phyloP scores from a whole-genome alignment of 2,329 filamentous ascomycete genomes.

The Pestalotiopsis sp. region DNA sequence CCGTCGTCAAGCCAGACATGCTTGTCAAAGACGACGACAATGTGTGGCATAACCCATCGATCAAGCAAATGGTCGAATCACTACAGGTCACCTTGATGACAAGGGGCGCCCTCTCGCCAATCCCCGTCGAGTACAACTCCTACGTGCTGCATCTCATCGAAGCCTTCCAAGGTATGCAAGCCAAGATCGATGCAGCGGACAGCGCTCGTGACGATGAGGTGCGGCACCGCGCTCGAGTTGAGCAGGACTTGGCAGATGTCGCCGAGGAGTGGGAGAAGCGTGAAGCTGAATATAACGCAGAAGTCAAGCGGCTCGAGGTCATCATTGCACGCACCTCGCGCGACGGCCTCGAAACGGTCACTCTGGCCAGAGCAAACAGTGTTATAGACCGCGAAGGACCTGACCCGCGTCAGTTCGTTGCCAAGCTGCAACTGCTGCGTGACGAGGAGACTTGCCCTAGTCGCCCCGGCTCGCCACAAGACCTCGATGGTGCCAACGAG shows the following conservation, averaged over 20 bases:
- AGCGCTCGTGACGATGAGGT: constrained; percentile 27
- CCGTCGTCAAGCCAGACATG: not conserved
- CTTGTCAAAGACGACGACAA: constrained; percentile 26
- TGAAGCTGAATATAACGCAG: constrained; percentile 36
- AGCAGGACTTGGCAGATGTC: constrained; percentile 35
- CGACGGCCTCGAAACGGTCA: constrained; percentile 44
- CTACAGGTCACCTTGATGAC: constrained; percentile 44
- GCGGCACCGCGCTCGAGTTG: constrained; percentile 28
- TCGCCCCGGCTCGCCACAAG: not conserved
- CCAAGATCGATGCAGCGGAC: constrained; percentile 29
- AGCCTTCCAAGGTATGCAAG: constrained; percentile 30
- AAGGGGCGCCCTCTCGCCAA: constrained; percentile 29
- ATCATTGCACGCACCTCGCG: constrained; percentile 33
- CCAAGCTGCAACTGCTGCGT: constrained; percentile 28
- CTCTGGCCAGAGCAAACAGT: constrained; percentile 41
- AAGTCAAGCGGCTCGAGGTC: constrained; percentile 41
- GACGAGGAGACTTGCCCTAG: not conserved
- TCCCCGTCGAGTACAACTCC: constrained; percentile 42
- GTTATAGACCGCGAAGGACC: constrained; percentile 37
- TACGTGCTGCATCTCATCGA: constrained; percentile 43
- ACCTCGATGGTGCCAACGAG: not conserved
- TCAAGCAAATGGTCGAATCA: constrained; percentile 44
- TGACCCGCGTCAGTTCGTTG: constrained; percentile 30
- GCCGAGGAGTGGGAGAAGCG: constrained; percentile 38
- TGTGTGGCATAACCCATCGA: constrained; percentile 39